Percentiles rank a stretch among this genome's conserved stretches.
Evolutionary conservation across 768 basidiomycete genomes (phyloP).

Genomic region (Tubosaeta sp.): DNA sequence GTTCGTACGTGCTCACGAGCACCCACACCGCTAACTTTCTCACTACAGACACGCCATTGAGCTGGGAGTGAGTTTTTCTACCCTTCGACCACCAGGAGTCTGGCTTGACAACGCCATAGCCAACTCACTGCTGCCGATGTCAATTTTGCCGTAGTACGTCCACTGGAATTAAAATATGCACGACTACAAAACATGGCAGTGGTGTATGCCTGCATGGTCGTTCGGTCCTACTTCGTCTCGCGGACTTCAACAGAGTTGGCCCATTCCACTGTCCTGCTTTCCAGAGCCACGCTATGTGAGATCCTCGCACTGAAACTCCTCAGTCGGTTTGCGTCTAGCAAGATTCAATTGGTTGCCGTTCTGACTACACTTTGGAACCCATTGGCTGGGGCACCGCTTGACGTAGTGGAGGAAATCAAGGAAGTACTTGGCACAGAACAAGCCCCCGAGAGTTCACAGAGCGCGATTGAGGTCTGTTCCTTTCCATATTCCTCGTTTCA

Average conservation of each 20-base stretch:
- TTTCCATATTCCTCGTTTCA: background rate
- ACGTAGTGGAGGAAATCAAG: constrained; percentile 66
- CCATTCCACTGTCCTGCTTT: constrained; percentile 65
- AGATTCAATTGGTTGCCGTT: constrained; percentile 72
- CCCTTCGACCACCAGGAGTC: background rate
- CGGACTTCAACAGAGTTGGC: constrained; percentile 69
- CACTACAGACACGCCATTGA: constrained; percentile 59
- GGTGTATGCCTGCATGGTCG: constrained; percentile 74
- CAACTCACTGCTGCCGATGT: constrained; percentile 81
- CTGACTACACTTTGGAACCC: constrained; percentile 84
- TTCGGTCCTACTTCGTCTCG: constrained; percentile 72
- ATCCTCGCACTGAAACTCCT: constrained; percentile 86
- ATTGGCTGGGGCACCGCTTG: constrained; percentile 65
- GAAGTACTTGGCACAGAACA: constrained; percentile 51
- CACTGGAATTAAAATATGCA: constrained; percentile 75
- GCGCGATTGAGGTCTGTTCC: constrained; percentile 75
- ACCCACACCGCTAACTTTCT: background rate
- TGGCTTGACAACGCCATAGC: constrained; percentile 32
- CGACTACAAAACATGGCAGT: constrained; percentile 68
- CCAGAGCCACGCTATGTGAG: constrained; percentile 79
- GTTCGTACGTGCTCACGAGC: constrained; percentile 11
- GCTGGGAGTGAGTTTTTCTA: constrained; percentile 64
- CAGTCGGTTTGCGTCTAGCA: constrained; percentile 63
- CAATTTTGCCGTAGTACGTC: constrained; percentile 75
- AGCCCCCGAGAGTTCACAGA: constrained; percentile 60